Conservation (phyloP, 768 basidiomycete genomes). For the Amanita polypyramis region DNA sequence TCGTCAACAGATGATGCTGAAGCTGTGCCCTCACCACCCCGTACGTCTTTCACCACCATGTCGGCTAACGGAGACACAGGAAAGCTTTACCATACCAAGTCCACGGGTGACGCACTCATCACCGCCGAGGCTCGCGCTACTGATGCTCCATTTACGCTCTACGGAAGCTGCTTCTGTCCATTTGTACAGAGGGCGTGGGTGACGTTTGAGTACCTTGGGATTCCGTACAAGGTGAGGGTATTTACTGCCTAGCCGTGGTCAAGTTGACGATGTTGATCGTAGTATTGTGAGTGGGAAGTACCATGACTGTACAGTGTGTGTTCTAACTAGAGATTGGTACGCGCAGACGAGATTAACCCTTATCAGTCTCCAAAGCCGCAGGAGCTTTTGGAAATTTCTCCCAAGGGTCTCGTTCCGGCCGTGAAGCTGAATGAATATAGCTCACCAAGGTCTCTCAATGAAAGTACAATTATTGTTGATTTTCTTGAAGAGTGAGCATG, state of each 20-base stretch:
- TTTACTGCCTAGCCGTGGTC: too few relatives aligned
- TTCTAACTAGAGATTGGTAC: neutral
- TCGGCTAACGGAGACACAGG: neutral
- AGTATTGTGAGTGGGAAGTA: conserved; percentile 13
- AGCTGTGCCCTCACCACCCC: too few relatives aligned
- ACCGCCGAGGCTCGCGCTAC: conserved; percentile 40
- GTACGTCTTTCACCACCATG: too few relatives aligned
- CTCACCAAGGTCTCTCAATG: conserved; percentile 59
- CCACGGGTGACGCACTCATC: conserved; percentile 39
- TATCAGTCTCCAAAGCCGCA: conserved; percentile 60
- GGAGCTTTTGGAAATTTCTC: conserved; percentile 71
- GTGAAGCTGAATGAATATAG: conserved; percentile 41
- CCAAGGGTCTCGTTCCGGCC: conserved; percentile 74
- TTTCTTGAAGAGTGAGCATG: conserved; percentile 64
- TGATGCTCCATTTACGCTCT: conserved; percentile 51
- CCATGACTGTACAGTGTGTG: conserved; percentile 5
- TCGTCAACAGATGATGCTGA: too few relatives aligned
- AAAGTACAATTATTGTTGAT: conserved; percentile 72
- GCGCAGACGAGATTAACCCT: conserved; percentile 68
- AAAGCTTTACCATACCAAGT: conserved; percentile 26
- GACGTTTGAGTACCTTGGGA: conserved; percentile 57
- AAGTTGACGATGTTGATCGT: neutral
- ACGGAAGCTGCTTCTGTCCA: conserved; percentile 67
- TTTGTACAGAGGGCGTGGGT: conserved; percentile 81
- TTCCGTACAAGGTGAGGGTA: conserved; percentile 54